phyloP scores from a whole-genome alignment of 768 basidiomycete genomes.

The Tulasnella sp. region DNA sequence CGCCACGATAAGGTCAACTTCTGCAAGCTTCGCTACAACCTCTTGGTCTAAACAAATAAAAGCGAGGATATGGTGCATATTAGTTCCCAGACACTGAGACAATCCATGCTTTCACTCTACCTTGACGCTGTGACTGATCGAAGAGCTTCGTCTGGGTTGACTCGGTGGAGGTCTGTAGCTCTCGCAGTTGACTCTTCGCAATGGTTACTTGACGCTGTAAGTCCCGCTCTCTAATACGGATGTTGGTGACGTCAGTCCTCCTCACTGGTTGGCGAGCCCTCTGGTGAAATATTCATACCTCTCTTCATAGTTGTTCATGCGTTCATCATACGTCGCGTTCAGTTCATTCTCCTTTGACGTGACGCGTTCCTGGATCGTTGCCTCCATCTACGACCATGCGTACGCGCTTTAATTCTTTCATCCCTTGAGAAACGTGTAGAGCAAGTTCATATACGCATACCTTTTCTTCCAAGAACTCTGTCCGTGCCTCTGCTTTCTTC shows the following conservation, averaged over 20 bases:
- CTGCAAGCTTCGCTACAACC: slow-evolving; percentile 76
- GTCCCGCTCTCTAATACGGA: slow-evolving; percentile 68
- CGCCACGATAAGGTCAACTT: slow-evolving; percentile 89
- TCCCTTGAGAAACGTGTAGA: background rate
- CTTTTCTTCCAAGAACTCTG: slow-evolving; percentile 75
- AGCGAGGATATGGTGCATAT: background rate
- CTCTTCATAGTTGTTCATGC: slow-evolving; percentile 90
- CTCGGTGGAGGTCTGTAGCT: slow-evolving; percentile 84
- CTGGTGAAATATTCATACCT: slow-evolving; percentile 43
- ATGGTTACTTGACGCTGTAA: slow-evolving; percentile 84
- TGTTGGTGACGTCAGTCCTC: background rate
- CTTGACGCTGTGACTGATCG: slow-evolving; percentile 84
- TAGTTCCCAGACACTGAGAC: background rate
- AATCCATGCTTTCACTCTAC: slow-evolving; percentile 30
- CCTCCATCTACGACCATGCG: slow-evolving; percentile 67
- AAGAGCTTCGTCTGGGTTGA: slow-evolving; percentile 85
- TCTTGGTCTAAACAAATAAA: slow-evolving; percentile 59
- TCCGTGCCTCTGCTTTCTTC: slow-evolving; percentile 61
- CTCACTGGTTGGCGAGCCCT: no score
- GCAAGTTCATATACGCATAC: slow-evolving; percentile 27
- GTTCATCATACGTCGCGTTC: slow-evolving; percentile 94
- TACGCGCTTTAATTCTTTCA: background rate
- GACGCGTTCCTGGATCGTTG: slow-evolving; percentile 80
- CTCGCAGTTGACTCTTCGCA: slow-evolving; percentile 77
- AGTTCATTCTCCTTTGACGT: slow-evolving; percentile 91